Percentiles rank a stretch among this genome's conserved stretches.
phyloP scores from a whole-genome alignment of 2,329 filamentous ascomycete genomes.

The Exophiala aquamarina region DNA sequence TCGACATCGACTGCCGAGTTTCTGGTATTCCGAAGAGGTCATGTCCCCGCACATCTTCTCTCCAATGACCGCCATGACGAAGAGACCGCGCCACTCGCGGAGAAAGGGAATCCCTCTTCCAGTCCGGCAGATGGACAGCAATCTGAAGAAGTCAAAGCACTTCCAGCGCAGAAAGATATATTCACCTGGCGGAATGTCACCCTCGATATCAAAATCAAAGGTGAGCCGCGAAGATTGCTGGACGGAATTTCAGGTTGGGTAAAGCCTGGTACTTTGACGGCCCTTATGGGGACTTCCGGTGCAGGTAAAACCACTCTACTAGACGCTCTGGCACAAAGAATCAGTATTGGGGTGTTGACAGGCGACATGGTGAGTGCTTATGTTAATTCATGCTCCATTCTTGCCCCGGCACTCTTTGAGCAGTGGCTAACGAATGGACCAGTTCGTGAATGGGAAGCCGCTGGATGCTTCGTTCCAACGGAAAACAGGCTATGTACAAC shows the following conservation, averaged over 20 bases:
- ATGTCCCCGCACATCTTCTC: slow-evolving; percentile 52
- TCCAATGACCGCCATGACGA: slow-evolving; percentile 24
- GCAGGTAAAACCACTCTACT: slow-evolving; percentile 64
- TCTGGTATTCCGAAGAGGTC: slow-evolving; percentile 69
- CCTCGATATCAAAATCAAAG: slow-evolving; percentile 56
- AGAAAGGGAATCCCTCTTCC: slow-evolving; percentile 29
- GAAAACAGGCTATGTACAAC: slow-evolving; percentile 68
- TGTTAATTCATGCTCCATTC: slow-evolving; percentile 45
- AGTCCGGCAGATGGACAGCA: slow-evolving; percentile 47
- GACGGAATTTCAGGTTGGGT: slow-evolving; percentile 57
- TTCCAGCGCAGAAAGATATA: slow-evolving; percentile 39
- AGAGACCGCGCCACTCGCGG: slow-evolving; percentile 22
- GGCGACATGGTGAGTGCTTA: slow-evolving; percentile 54
- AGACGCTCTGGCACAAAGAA: slow-evolving; percentile 57
- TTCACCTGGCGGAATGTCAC: slow-evolving; percentile 57
- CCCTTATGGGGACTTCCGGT: slow-evolving; percentile 62
- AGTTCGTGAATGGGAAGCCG: slow-evolving; percentile 59
- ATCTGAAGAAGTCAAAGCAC: slow-evolving; percentile 24
- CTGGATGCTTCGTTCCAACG: slow-evolving; percentile 61
- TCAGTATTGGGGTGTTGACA: slow-evolving; percentile 61
- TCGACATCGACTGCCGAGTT: slow-evolving; percentile 76
- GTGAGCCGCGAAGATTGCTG: slow-evolving; percentile 58
- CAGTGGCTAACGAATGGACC: not conserved
- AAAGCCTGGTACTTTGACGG: slow-evolving; percentile 56
- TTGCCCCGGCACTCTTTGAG: slow-evolving; percentile 66